Base-by-base conservation (phyloP, 495 filamentous ascomycete genomes). In the Tetracladium marchalianum region DNA sequence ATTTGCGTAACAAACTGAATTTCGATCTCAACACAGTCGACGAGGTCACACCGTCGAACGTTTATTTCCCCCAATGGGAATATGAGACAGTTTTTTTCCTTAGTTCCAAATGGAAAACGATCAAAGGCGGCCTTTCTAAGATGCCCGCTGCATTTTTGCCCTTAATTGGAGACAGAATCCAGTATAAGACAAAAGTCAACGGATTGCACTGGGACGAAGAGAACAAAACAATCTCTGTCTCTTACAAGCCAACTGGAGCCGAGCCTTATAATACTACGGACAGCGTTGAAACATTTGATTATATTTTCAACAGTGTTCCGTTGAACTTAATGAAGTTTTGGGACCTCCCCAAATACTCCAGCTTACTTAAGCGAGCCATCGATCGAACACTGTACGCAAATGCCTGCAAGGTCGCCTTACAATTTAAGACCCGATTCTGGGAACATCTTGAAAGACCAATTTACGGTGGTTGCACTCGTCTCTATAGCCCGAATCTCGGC, bases 381-480 rank as follows among this genome's bases (percentile, higher is more conserved):
- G 54, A 60, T n/a, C 67, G 70, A 9, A 53, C 84, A 49, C 70
- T 69, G 16, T 84, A 84, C 59, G 48, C 51, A 1, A 62, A 66
- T 0, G 70, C 76, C n/a, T 85, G 81, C 66, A 85, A 85, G 46
- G 66, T 85, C 0, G 71, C 80, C 0, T 66, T 85, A 2, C 77
- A 78, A 35, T 85, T 77, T 60, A 59, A 66, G 47, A 72, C 74
- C 0, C 71, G 81, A 4, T 85, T 85, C 70, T 85, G 82, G 81
- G 81, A 84, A 49, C 72, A 82, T 37, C 65, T 71, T 44, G 55
- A 62, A 11, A 62, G 69, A 11, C 81, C 81, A 5, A 84, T 85
- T 56, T 62, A 72, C 47, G 81, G 81, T 35, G 75, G 77, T 1
- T 84, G 80, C 51, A 70, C 70, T 13, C 66, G 64, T 0, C 66